phyloP scores from a whole-genome alignment of 2,329 filamentous ascomycete genomes.

The Orbilia javanica region DNA sequence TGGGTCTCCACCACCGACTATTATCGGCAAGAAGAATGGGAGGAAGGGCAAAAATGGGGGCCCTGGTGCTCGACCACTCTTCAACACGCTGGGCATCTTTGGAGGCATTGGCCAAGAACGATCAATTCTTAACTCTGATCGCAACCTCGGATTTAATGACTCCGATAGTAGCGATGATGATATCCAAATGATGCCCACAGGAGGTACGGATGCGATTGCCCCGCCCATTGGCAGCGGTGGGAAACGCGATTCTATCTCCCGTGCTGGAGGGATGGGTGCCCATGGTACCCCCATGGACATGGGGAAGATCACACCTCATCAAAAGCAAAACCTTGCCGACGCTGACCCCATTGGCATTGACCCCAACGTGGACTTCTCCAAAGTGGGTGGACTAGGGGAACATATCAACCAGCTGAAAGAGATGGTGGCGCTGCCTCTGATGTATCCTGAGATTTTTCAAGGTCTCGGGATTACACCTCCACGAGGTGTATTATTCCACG shows the following conservation, averaged over 20 bases:
- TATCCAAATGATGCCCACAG: slow-evolving; percentile 72
- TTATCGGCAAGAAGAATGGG: slow-evolving; percentile 76
- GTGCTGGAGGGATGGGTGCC: slow-evolving; percentile 61
- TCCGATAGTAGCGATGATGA: slow-evolving; percentile 99
- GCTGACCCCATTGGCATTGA: slow-evolving; percentile 95
- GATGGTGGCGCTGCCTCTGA: slow-evolving; percentile 93
- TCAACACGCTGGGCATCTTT: slow-evolving; percentile 92
- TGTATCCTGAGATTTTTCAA: slow-evolving; percentile 94
- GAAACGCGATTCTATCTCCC: slow-evolving; percentile 64
- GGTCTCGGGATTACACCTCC: slow-evolving; percentile 94
- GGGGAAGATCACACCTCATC: slow-evolving; percentile 85
- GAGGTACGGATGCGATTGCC: slow-evolving; percentile 49
- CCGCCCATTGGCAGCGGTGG: slow-evolving; percentile 42
- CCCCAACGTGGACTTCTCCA: slow-evolving; percentile 90
- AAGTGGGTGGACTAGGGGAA: slow-evolving; percentile 89
- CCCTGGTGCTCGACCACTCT: slow-evolving; percentile 81
- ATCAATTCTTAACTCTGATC: slow-evolving; percentile 78
- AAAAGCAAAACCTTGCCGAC: slow-evolving; percentile 84
- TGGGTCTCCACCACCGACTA: slow-evolving; percentile 76
- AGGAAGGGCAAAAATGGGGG: slow-evolving; percentile 70
- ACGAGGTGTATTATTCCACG: slow-evolving; percentile 94
- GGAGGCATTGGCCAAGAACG: slow-evolving; percentile 81
- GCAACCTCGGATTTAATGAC: slow-evolving; percentile 79
- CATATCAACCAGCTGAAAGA: slow-evolving; percentile 98
- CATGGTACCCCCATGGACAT: slow-evolving; percentile 70